Evolutionary conservation across 352 stramenopile species (phyloP), one percentile per base, ranked within the genome.

Genomic region (Blastocystis sp.): DNA sequence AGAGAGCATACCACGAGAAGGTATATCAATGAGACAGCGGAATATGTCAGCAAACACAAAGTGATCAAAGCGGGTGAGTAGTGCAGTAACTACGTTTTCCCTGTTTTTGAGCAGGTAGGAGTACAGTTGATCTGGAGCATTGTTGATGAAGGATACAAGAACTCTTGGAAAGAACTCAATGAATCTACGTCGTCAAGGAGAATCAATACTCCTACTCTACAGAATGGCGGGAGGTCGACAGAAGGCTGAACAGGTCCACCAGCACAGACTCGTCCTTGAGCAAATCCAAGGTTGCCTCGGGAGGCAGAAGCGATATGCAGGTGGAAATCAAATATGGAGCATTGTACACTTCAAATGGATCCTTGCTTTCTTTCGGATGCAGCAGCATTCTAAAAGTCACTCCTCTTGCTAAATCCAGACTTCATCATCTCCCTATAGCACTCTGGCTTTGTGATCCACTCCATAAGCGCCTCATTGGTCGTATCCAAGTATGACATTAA

Each of bases 331-430:
- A 41, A 76, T 76, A 76, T 43, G 65, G 65, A 19, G 65, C 65
- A n/a, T 76, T 76, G n/a, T 76, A 76, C 5, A 11, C 38, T 14
- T 19, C 23, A 41, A 76, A 76, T 28, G 43, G 23, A 41, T 76
- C 65, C 10, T n/a, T 76, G 19, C 14, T 17, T 41, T 69, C 21
- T 21, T 19, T 11, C 21, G 21, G 17, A 11, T 17, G 17, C 17
- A 69, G 62, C 21, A 69, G 21, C 10, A 69, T 69, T 11, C 62
- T 69, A 21, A 11, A 17, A 69, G 21, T 23, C 21, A 69, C 21
- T 38, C 62, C 7, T 38, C 10, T 23, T 21, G 17, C 62, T 41
- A 41, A 17, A 38, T 21, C 62, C 21, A 34, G 28, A 69, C 62
- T 69, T 69, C n/a, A 69, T 41, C 34, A 69, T 17, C 9, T 69